These are phyloP conservation scores for Aspergillus fischeri DNA, from an alignment of 2,329 filamentous ascomycete genomes.

Conservation along the genomic window DNA sequence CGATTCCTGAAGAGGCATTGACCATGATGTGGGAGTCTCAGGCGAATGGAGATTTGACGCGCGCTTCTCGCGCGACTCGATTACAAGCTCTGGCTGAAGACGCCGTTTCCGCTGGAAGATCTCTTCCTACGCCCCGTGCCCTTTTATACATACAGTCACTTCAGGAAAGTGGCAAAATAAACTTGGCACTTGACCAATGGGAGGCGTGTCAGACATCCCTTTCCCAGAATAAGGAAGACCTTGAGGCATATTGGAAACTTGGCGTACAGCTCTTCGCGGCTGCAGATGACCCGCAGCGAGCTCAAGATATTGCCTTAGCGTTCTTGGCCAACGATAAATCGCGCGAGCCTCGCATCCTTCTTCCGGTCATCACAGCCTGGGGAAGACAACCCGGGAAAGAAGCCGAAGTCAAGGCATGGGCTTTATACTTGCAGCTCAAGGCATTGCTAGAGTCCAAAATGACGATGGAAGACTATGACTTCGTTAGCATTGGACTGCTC, in stretches of 20 bases:
- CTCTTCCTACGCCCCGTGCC: conserved; percentile 55
- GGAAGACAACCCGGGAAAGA: conserved; percentile 49
- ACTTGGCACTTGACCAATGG: conserved; percentile 61
- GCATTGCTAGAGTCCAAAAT: conserved; percentile 57
- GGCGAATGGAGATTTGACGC: conserved; percentile 39
- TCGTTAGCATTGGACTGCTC: conserved; percentile 67
- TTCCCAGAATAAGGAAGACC: conserved; percentile 40
- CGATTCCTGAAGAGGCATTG: conserved; percentile 60
- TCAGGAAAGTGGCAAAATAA: conserved; percentile 58
- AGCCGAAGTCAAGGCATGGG: conserved; percentile 60
- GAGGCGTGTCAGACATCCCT: conserved; percentile 54
- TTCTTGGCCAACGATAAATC: conserved; percentile 43
- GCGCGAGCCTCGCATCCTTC: conserved; percentile 38
- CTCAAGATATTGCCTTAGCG: conserved; percentile 46
- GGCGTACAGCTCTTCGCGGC: conserved; percentile 51
- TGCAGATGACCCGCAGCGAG: conserved; percentile 44
- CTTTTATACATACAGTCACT: conserved; percentile 66
- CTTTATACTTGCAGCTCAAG: conserved; percentile 62
- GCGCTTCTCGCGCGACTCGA: conserved; percentile 54
- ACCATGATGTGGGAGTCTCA: conserved; percentile 63
- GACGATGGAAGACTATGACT: conserved; percentile 71
- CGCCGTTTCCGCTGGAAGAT: conserved; percentile 56
- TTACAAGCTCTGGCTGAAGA: conserved; percentile 62
- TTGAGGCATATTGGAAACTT: conserved; percentile 43
- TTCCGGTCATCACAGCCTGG: conserved; percentile 68